Conservation (phyloP, 2,329 filamentous ascomycete species). For the Thelonectria blattea region DNA sequence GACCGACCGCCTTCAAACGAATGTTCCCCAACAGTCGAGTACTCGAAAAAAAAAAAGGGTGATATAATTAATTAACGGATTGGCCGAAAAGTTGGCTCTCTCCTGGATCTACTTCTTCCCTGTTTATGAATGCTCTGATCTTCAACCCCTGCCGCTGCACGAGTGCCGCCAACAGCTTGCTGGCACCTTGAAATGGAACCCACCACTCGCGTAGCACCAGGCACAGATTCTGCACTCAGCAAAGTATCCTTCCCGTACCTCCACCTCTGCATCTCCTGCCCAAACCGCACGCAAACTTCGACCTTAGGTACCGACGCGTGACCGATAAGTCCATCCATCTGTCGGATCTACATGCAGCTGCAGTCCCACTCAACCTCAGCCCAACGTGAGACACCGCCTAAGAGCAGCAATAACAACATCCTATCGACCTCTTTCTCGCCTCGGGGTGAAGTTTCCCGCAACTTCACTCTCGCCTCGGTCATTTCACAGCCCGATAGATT, state of each 20-base stretch:
- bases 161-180: background rate
- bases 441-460: background rate
- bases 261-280: background rate
- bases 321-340: slow-evolving; percentile 6
- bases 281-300: background rate
- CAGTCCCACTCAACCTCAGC: slow-evolving; percentile 20
- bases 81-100: background rate
- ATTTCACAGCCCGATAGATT: background rate
- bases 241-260: background rate
- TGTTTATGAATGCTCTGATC: background rate
- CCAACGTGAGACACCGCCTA: slow-evolving; percentile 20
- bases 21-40: no score
- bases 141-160: background rate
- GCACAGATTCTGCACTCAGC: background rate
- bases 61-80: background rate
- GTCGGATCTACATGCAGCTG: slow-evolving; percentile 8
- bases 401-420: slow-evolving; percentile 8
- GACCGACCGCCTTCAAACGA: no score
- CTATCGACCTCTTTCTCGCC: background rate
- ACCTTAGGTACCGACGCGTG: background rate
- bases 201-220: background rate
- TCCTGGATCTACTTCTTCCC: background rate
- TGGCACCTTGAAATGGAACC: no score
- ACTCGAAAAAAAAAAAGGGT: no score
- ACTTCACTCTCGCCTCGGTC: background rate